phyloP scores from a whole-genome alignment of 257 asterid genomes.

The Ajuga chamaepitys region DNA sequence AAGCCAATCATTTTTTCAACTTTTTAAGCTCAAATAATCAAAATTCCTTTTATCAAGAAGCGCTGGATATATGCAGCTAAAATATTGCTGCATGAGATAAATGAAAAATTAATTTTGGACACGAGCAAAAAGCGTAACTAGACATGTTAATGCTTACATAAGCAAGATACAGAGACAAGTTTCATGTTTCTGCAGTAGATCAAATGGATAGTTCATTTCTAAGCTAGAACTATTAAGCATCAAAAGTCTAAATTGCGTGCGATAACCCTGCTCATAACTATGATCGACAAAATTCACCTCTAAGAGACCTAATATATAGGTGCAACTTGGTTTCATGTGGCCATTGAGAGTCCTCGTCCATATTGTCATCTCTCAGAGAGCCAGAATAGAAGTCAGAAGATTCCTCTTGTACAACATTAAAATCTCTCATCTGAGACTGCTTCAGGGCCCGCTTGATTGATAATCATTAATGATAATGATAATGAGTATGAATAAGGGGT shows the following conservation, averaged over 20 bases:
- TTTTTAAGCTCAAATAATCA: not conserved
- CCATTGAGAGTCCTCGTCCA: not conserved
- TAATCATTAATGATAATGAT: too few species aligned
- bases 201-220: not conserved
- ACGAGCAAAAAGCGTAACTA: not conserved
- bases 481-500: too few species aligned
- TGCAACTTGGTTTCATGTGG: not conserved
- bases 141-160: conserved; percentile 1
- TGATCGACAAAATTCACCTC: not conserved
- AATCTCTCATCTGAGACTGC: not conserved
- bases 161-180: not conserved
- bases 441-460: too few species aligned
- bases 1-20: not conserved
- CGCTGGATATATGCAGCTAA: not conserved
- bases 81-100: not conserved
- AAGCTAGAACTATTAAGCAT: not conserved
- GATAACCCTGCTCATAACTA: not conserved
- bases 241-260: not conserved
- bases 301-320: not conserved
- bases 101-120: not conserved
- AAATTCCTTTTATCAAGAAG: not conserved
- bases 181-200: not conserved
- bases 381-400: not conserved
- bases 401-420: not conserved
- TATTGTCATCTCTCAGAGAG: not conserved